Conservation (phyloP, 1,139 yeast genomes). For the Saccharomyces hybrid region DNA sequence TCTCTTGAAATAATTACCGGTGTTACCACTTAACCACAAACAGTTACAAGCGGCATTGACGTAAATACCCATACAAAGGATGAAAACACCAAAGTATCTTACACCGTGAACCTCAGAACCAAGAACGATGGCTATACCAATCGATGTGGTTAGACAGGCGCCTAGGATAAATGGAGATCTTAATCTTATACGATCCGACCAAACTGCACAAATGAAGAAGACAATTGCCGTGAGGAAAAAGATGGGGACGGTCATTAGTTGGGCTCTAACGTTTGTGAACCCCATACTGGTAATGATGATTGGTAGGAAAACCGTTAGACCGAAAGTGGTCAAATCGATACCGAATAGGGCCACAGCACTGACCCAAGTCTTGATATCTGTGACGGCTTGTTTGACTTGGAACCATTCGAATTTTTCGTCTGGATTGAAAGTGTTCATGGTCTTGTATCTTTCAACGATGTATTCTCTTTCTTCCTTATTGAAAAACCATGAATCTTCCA, state of each 20-base stretch:
- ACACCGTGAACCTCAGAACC: conserved; percentile 33
- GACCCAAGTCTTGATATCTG: conserved; percentile 37
- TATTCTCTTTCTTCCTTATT: conserved; percentile 41
- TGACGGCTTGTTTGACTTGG: conserved; percentile 36
- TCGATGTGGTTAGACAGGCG: conserved; percentile 33
- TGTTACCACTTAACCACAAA: conserved; percentile 41
- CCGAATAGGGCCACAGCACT: conserved; percentile 41
- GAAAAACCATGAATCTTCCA: conserved; percentile 38
- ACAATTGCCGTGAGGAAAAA: conserved; percentile 39
- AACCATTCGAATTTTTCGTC: conserved; percentile 37
- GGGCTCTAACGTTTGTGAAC: conserved; percentile 38
- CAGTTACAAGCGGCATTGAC: conserved; percentile 39
- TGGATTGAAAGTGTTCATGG: conserved; percentile 33
- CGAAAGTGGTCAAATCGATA: conserved; percentile 41
- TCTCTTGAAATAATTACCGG: conserved; percentile 41
- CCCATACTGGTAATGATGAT: conserved; percentile 41
- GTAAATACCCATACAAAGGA: conserved; percentile 38
- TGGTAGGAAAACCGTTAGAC: conserved; percentile 44
- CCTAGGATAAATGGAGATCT: conserved; percentile 35
- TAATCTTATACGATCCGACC: conserved; percentile 36
- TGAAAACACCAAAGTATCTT: conserved; percentile 43
- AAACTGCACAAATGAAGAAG: conserved; percentile 34
- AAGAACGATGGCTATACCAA: conserved; percentile 38
- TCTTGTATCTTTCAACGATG: conserved; percentile 40
- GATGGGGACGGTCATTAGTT: conserved; percentile 44